phyloP scores from a whole-genome alignment of 331 rosid genomes.

The Acacia concinna region DNA sequence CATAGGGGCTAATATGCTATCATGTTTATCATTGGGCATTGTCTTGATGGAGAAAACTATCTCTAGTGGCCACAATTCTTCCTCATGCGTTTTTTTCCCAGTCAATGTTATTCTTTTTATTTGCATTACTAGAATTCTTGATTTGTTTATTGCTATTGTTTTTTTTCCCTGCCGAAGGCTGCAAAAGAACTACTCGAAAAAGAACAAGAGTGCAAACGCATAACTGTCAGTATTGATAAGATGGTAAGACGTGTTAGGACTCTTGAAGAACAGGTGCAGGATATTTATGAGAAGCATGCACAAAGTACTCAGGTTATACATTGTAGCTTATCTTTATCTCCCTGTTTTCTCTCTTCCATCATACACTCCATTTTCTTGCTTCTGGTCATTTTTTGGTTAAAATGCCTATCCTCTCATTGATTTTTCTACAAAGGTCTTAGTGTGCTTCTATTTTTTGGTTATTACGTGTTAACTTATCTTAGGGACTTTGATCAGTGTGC shows the following conservation, averaged over 20 bases:
- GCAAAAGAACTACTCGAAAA: conserved; percentile 57
- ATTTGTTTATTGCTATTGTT: conserved; percentile 23
- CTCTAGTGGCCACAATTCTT: not conserved
- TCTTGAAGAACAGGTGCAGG: conserved; percentile 67
- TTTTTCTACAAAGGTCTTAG: not conserved
- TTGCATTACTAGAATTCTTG: conserved; percentile 2
- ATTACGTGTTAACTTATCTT: not conserved
- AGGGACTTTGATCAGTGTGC: not conserved
- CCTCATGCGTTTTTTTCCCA: not conserved
- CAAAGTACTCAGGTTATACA: conserved; percentile 71
- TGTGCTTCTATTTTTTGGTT: not conserved
- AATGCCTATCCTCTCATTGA: not conserved
- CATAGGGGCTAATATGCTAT: not conserved
- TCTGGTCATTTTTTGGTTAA: conserved; percentile 1
- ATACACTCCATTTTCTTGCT: not conserved
- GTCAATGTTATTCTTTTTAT: not conserved
- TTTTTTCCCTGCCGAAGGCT: conserved; percentile 46
- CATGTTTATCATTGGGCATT: not conserved
- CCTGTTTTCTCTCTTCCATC: not conserved
- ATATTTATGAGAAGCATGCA: conserved; percentile 61
- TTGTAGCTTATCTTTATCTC: conserved; percentile 10
- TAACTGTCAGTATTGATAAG: conserved; percentile 44
- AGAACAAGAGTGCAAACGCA: conserved; percentile 58
- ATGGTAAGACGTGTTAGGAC: conserved; percentile 41
- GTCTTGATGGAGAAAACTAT: not conserved